These are phyloP conservation scores for Kandelia obovata DNA, from an alignment of 345 rosid genomes.

Conservation along the genomic window DNA sequence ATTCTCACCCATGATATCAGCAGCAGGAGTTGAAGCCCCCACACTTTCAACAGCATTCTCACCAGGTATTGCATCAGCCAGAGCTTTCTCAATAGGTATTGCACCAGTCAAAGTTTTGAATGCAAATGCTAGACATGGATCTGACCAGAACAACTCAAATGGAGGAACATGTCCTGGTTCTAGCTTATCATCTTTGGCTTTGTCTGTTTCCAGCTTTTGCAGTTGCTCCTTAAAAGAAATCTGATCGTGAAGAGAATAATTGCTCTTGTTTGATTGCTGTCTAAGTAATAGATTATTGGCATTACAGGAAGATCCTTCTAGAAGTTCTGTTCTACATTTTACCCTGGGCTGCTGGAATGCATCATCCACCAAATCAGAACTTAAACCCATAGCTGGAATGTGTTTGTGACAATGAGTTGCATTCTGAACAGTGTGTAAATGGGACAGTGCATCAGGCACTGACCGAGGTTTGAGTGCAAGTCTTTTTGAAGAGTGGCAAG, in stretches of 20 bases:
- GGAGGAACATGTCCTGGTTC: conserved; percentile 20
- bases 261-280: conserved; percentile 13
- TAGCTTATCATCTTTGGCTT: conserved; percentile 17
- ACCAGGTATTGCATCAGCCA: conserved; percentile 23
- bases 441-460: background rate
- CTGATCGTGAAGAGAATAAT: conserved; percentile 17
- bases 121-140: conserved; percentile 35
- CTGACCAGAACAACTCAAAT: conserved; percentile 23
- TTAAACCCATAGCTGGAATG: no score
- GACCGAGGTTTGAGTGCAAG: conserved; percentile 26
- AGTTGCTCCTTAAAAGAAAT: conserved; percentile 16
- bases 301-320: conserved; percentile 4
- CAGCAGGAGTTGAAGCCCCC: conserved; percentile 16
- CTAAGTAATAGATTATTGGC: background rate
- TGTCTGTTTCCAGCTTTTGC: conserved; percentile 10
- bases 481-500: conserved; percentile 22
- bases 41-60: conserved; percentile 10
- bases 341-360: conserved; percentile 20
- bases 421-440: conserved; percentile 1
- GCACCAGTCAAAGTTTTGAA: conserved; percentile 32
- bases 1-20: conserved; percentile 11
- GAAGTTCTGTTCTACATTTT: background rate
- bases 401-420: background rate
- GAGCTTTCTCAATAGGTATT: conserved; percentile 19
- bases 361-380: conserved; percentile 13